Conservation (phyloP, 2,329 filamentous ascomycete species). For the Parasarocladium wereldwijsianum region DNA sequence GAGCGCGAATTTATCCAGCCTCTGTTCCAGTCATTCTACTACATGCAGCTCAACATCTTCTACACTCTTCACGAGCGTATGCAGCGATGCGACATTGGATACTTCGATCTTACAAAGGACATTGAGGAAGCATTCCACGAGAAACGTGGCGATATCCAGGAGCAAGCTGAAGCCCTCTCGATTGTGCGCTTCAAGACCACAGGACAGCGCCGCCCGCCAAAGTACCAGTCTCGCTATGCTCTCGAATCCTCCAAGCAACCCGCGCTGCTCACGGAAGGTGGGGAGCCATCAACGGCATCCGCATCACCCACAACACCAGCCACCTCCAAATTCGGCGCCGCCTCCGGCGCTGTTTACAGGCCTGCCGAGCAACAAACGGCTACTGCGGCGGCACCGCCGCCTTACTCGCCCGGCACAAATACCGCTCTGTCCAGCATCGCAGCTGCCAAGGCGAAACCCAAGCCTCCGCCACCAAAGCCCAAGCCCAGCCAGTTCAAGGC, state of each 20-base stretch:
- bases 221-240: constrained; percentile 41
- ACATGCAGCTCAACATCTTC: constrained; percentile 99
- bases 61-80: constrained; percentile 97
- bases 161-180: constrained; percentile 65
- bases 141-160: constrained; percentile 80
- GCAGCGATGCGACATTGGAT: constrained; percentile 93
- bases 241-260: constrained; percentile 32
- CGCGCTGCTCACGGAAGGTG: constrained; percentile 36
- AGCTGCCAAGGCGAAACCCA: constrained; percentile 35
- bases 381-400: constrained; percentile 49
- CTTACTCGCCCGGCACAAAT: constrained; percentile 43
- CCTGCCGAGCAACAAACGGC: constrained; percentile 19
- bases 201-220: constrained; percentile 48
- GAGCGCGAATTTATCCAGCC: constrained; percentile 93
- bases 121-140: constrained; percentile 82
- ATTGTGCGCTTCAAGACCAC: constrained; percentile 90
- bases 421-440: constrained; percentile 30
- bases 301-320: constrained; percentile 6
- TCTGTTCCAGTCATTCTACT: constrained; percentile 97
- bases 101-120: constrained; percentile 84
- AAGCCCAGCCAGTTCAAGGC: constrained; percentile 64
- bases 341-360: constrained; percentile 8
- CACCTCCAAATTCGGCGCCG: constrained; percentile 8
- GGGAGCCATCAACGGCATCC: constrained; percentile 12
- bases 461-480: constrained; percentile 59